Base-by-base conservation (phyloP, 169 alveolate genomes). In the Cryptosporidium viatorum region DNA sequence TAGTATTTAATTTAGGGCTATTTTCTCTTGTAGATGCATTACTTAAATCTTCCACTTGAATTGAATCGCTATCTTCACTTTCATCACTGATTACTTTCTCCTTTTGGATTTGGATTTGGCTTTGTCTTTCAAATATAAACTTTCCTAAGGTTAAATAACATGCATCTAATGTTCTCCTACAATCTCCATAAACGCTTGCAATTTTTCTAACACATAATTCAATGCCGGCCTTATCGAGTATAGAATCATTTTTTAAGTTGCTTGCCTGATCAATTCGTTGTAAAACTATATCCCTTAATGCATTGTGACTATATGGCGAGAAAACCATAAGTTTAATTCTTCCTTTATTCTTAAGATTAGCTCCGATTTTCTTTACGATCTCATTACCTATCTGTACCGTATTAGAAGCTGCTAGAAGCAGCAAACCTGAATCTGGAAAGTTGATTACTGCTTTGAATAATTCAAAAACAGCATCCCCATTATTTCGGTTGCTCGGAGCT, bases 91-190 rank as follows among this genome's bases (percentile, higher is more conserved):
- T 18, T 18, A 7, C 2, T 31, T 58, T 21, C 16, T 51, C 59
- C 33, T 21, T 52, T 35, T 55, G 71, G 41, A 35, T 37, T 21
- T 33, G 71, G 41, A 35, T 37, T 21, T 33, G 71, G 41, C 26
- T 37, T 71, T 71, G 55, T 9, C 29, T 23, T n/a, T 80, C 74
- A 45, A 67, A 45, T 16, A 80, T 5, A 62, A 29, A 80, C 69
- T 80, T 80, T 23, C 89, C 75, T 2, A 80, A 33, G 10, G 80
- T 45, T 41, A 80, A 80, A 31, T 65, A 41, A 37, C 89, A 80
- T 1, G 68, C 89, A 65, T 80, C 89, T 18, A 80, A 41, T n/a
- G 89, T 80, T 59, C 89, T 80, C 35, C 89, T 80, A 43, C 89
- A 80, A 39, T 80, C 89, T 3, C 89, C 89, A 43, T 80, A 80